Evolutionary conservation across 2,329 filamentous ascomycete genomes (phyloP).

Genomic region (Lasiodiplodia theobromae): DNA sequence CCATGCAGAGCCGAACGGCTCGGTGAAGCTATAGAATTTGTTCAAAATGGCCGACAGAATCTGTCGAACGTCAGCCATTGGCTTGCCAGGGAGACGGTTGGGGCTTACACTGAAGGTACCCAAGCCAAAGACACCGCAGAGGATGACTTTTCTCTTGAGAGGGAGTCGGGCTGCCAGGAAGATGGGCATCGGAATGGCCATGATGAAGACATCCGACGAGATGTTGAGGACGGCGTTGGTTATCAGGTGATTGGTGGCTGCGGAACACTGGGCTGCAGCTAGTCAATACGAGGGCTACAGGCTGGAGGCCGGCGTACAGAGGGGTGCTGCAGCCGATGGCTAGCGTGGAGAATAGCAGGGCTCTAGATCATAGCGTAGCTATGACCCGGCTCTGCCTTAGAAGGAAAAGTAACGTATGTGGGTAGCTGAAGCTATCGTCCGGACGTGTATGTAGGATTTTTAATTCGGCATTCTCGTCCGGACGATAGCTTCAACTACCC

Average conservation of each 20-base stretch:
- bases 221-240: conserved; percentile 53
- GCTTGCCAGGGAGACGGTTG: conserved; percentile 18
- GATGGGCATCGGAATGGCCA: conserved; percentile 56
- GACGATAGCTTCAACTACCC: no score
- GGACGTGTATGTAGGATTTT: no score
- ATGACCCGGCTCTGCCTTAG: no score
- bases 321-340: no score
- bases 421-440: no score
- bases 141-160: conserved; percentile 58
- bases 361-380: no score
- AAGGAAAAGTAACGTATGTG: no score
- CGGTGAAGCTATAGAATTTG: conserved; percentile 67
- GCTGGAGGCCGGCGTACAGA: neutral
- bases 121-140: conserved; percentile 64
- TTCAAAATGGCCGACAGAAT: conserved; percentile 58
- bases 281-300: conserved; percentile 6
- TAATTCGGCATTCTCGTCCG: no score
- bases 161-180: conserved; percentile 53
- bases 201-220: conserved; percentile 55
- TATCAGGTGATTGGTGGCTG: conserved; percentile 50
- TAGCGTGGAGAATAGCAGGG: no score
- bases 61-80: neutral
- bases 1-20: conserved; percentile 64
- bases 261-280: conserved; percentile 49
- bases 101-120: conserved; percentile 45